Evolutionary conservation across 306 rosid species (phyloP).

Genomic region (Trifolium pratense): DNA sequence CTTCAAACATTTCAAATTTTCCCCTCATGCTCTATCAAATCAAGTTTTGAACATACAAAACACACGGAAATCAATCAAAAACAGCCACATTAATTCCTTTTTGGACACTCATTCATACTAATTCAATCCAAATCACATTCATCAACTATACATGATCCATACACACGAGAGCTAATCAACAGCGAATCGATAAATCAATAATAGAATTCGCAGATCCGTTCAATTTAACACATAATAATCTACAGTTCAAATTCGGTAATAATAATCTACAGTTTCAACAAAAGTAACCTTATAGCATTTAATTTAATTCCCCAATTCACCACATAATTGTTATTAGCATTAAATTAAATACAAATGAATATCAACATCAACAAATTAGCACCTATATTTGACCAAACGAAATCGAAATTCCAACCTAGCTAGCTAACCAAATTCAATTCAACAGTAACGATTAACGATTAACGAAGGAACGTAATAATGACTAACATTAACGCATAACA

Average conservation of each 20-base stretch:
- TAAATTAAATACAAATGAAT: background rate
- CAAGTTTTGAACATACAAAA: slow-evolving; percentile 8
- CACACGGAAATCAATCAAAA: slow-evolving; percentile 3
- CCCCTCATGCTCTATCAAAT: slow-evolving; percentile 13
- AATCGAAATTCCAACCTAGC: slow-evolving; percentile 17
- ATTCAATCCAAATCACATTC: slow-evolving; percentile 33
- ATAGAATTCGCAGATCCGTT: slow-evolving; percentile 32
- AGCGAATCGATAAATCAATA: slow-evolving; percentile 4
- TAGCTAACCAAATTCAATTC: slow-evolving; percentile 31
- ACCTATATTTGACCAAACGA: slow-evolving; percentile 29
- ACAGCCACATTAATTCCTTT: slow-evolving; percentile 22
- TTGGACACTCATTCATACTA: slow-evolving; percentile 26
- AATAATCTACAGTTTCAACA: slow-evolving; percentile 31
- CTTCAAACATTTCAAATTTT: background rate
- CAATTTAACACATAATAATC: slow-evolving; percentile 20
- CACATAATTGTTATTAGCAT: slow-evolving; percentile 2
- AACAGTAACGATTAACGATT: slow-evolving; percentile 5
- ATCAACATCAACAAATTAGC: slow-evolving; percentile 6
- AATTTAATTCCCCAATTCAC: slow-evolving; percentile 4
- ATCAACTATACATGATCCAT: background rate
- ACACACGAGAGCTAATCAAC: background rate
- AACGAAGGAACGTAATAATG: background rate
- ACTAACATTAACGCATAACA: background rate
- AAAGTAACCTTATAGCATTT: slow-evolving; percentile 1
- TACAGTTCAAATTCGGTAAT: background rate